Percentiles rank a stretch among this genome's conserved stretches.
phyloP scores from a whole-genome alignment of 1,139 yeast species.

The Pichia norvegensis region DNA sequence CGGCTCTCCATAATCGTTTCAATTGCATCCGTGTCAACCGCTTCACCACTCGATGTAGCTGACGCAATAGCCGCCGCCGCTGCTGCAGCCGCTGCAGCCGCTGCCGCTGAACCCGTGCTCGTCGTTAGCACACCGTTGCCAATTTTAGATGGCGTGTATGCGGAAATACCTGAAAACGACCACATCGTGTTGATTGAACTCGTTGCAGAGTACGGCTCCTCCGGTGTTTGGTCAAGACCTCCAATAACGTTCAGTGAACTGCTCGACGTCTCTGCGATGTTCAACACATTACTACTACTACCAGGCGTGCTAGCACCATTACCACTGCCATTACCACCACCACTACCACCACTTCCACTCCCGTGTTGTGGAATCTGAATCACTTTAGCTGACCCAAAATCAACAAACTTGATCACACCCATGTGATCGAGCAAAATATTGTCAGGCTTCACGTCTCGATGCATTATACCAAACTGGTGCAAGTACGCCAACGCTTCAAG shows the following conservation, averaged over 20 bases:
- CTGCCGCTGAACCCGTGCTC: neutral
- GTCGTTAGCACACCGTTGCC: neutral
- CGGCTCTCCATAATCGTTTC: conserved; percentile 9
- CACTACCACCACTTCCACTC: conserved; percentile 14
- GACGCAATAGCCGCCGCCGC: neutral
- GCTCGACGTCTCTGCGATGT: neutral
- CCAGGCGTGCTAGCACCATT: conserved; percentile 8
- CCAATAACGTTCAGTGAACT: neutral
- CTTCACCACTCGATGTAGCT: neutral
- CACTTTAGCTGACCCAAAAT: conserved; percentile 96
- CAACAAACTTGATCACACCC: conserved; percentile 92
- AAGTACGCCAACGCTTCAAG: conserved; percentile 91
- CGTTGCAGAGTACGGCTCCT: neutral
- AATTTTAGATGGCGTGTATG: neutral
- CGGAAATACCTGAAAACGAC: neutral
- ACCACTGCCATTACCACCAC: conserved; percentile 12
- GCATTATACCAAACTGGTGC: conserved; percentile 94
- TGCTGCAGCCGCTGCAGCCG: neutral
- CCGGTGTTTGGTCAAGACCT: neutral
- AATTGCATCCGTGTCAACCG: neutral
- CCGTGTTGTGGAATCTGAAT: conserved; percentile 65
- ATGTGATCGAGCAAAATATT: conserved; percentile 83
- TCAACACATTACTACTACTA: neutral
- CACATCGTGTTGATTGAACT: neutral
- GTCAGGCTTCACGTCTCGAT: conserved; percentile 94